Evolutionary conservation across 2,329 filamentous ascomycete genomes (phyloP), one percentile per base, ranked within the genome.

Genomic region (Botrytis paeoniae): DNA sequence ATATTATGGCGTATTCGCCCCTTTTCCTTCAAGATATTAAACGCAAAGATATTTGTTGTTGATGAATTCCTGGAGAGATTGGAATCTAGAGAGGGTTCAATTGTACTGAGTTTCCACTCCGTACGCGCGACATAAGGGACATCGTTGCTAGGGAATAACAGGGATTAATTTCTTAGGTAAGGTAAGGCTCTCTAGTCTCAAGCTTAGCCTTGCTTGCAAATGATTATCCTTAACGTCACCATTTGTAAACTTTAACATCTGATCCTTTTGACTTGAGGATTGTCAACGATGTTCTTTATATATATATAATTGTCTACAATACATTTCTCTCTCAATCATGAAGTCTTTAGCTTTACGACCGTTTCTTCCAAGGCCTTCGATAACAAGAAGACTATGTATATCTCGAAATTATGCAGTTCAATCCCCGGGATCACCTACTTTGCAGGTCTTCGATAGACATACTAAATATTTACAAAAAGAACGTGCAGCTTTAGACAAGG

Each of bases 391-490:
- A 69, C 66, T 73, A 57, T 76, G 65, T 60, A 68, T 76, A 45
- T 76, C 84, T 73, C 86, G 92, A 73, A 84, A 83, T 73, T 97
- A 96, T 83, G 95, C 95, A 69, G 89, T 93, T 73, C 92, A 94
- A 83, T 87, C 93, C 32, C 86, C 93, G 3, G 93, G 93, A 74
- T 89, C 89, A 59, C 93, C 94, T 39, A 89, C 91, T 54, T 89
- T 97, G 78, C 92, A 98, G 78, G 93, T 99, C 82, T 99, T 99
- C 88, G 97, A 97, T 83, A 89, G 91, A 75, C 88, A 89, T 77
- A 89, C 91, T 35, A 99, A 99, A 86, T 95, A 93, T 86, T 84
- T 96, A 66, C 96, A 99, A 81, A 97, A 94, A 82, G 94, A 98
- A 82, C 89, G 95, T 75, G 92, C 94, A 1, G 95, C 93, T 0